These are phyloP conservation scores for Aspergillus clavatus DNA, from an alignment of 2,329 filamentous ascomycete genomes.

Conservation along the genomic window DNA sequence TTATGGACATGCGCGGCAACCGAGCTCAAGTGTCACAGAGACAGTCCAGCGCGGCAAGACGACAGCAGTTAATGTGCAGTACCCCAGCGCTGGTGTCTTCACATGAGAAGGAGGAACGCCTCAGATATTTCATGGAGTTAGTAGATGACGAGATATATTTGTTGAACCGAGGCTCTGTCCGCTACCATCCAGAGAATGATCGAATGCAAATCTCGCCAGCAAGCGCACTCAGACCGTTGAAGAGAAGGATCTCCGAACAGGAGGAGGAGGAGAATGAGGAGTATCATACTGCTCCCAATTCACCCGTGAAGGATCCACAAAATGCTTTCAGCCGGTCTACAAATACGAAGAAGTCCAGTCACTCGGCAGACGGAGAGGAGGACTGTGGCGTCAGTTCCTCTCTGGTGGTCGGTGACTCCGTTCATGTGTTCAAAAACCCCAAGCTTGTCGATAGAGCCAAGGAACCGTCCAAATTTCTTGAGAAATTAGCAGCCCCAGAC, in stretches of 20 bases:
- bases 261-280: conserved; percentile 25
- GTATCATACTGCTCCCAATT: conserved; percentile 30
- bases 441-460: background rate
- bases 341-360: background rate
- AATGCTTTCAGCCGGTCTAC: background rate
- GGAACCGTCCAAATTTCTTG: conserved; percentile 12
- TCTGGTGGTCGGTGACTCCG: background rate
- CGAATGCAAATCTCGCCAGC: conserved; percentile 7
- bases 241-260: conserved; percentile 15
- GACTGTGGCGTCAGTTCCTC: background rate
- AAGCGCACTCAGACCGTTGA: conserved; percentile 4
- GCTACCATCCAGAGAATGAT: conserved; percentile 3
- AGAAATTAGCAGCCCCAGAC: conserved; percentile 16
- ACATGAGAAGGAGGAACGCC: conserved; percentile 21
- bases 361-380: background rate
- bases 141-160: conserved; percentile 33
- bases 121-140: conserved; percentile 24
- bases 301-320: conserved; percentile 18
- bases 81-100: conserved; percentile 9
- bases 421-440: conserved; percentile 7
- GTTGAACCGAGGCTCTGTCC: conserved; percentile 18
- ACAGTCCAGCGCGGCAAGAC: conserved; percentile 13
- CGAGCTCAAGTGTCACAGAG: conserved; percentile 25
- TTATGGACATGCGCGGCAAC: conserved; percentile 11
- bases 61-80: background rate